Conservation (phyloP, 2,329 filamentous ascomycete genomes). For the Pleurostoma richardsiae region DNA sequence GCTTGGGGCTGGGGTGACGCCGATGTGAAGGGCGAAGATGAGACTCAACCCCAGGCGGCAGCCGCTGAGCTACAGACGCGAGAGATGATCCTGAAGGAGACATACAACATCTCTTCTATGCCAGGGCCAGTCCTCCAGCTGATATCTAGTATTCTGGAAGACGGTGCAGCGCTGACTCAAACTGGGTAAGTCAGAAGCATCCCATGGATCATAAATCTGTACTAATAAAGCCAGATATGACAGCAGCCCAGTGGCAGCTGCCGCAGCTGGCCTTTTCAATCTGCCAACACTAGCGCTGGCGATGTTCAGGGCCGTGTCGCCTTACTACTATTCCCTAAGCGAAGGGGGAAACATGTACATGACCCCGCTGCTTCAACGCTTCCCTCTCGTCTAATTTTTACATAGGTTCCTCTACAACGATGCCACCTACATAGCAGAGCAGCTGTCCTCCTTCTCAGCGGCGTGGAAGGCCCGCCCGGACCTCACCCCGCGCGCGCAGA, state of each 20-base stretch:
- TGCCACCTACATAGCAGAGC: conserved; percentile 57
- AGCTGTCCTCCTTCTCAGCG: conserved; percentile 40
- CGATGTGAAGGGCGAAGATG: conserved; percentile 36
- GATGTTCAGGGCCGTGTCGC: conserved; percentile 74
- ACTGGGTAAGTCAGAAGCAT: conserved; percentile 29
- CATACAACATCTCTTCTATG: conserved; percentile 83
- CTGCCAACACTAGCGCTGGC: conserved; percentile 69
- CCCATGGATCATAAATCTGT: background rate
- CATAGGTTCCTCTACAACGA: conserved; percentile 63
- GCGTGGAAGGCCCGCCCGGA: conserved; percentile 51
- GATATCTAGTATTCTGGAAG: conserved; percentile 54
- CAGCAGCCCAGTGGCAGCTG: conserved; percentile 57
- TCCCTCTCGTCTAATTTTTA: background rate
- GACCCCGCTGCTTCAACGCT: background rate
- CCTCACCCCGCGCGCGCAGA: conserved; percentile 41
- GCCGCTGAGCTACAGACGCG: conserved; percentile 30
- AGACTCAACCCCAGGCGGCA: conserved; percentile 9
- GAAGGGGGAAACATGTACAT: conserved; percentile 60
- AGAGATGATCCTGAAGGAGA: conserved; percentile 77
- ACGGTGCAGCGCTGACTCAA: conserved; percentile 54
- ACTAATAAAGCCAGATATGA: conserved; percentile 26
- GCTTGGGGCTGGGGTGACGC: conserved; percentile 85
- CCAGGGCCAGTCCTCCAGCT: conserved; percentile 72
- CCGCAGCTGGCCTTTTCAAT: conserved; percentile 64
- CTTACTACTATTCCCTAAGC: conserved; percentile 64